phyloP scores from a whole-genome alignment of 495 filamentous ascomycete species.

The Parmelia sp. region DNA sequence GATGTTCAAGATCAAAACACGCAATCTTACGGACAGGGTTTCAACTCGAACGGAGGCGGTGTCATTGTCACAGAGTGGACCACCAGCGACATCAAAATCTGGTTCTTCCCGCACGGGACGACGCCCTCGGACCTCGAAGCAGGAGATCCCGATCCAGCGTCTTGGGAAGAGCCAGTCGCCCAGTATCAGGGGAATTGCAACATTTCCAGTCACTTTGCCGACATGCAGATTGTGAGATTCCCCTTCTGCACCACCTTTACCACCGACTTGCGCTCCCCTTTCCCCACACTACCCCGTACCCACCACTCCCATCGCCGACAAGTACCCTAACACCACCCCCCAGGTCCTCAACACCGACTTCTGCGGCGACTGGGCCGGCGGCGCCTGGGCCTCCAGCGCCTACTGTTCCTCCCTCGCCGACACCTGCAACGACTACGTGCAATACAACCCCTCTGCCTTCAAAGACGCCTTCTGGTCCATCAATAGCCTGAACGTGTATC shows the following conservation, averaged over 20 bases:
- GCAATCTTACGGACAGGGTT: constrained; percentile 52
- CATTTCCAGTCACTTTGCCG: background rate
- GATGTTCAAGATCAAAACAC: constrained; percentile 18
- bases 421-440: constrained; percentile 56
- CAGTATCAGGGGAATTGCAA: constrained; percentile 46
- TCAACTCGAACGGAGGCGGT: constrained; percentile 69
- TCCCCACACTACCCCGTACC: constrained; percentile 48
- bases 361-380: constrained; percentile 84
- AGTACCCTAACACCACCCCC: background rate
- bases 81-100: constrained; percentile 58
- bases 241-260: constrained; percentile 45
- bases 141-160: constrained; percentile 52
- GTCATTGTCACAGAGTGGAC: constrained; percentile 78
- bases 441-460: constrained; percentile 56
- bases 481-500: constrained; percentile 57
- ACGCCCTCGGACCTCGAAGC: constrained; percentile 53
- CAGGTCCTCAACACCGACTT: constrained; percentile 72
- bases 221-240: background rate
- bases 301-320: background rate
- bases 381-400: constrained; percentile 35
- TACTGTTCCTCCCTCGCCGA: constrained; percentile 33
- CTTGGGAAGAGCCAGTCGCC: constrained; percentile 64
- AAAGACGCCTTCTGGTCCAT: constrained; percentile 60
- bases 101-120: constrained; percentile 62
- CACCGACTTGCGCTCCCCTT: constrained; percentile 57